Conservation (phyloP, 2,329 filamentous ascomycete species). For the Cadophora sp. region DNA sequence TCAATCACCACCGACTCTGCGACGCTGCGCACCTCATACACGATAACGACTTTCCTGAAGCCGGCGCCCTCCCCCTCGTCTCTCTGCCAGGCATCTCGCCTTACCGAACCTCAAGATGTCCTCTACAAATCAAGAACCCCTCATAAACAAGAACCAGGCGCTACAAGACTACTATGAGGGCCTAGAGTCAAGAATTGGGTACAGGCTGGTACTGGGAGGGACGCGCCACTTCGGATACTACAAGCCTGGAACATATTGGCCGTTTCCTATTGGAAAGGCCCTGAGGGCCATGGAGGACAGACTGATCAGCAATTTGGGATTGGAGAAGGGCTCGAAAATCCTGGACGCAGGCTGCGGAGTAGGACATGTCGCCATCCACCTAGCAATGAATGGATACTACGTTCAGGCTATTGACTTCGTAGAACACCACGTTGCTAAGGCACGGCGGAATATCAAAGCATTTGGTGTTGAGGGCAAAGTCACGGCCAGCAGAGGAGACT, state of each 20-base stretch:
- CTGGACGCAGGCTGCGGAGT: slow-evolving; percentile 60
- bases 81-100: not conserved
- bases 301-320: slow-evolving; percentile 48
- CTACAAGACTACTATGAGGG: slow-evolving; percentile 55
- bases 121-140: slow-evolving; percentile 35
- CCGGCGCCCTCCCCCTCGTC: not conserved
- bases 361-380: slow-evolving; percentile 56
- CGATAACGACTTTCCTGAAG: not conserved
- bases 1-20: not conserved
- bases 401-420: slow-evolving; percentile 58
- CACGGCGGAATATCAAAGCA: slow-evolving; percentile 49
- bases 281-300: slow-evolving; percentile 58
- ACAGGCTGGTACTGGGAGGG: slow-evolving; percentile 53
- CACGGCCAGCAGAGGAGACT: slow-evolving; percentile 53
- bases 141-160: slow-evolving; percentile 49
- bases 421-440: slow-evolving; percentile 54
- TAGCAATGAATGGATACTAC: slow-evolving; percentile 52
- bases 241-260: slow-evolving; percentile 52
- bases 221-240: slow-evolving; percentile 60
- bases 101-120: slow-evolving; percentile 18
- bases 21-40: not conserved
- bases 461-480: slow-evolving; percentile 48
- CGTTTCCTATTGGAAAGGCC: slow-evolving; percentile 53
- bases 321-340: slow-evolving; percentile 51
- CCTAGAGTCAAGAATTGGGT: slow-evolving; percentile 53